These are phyloP conservation scores for Dryas drummondii DNA, from an alignment of 306 rosid species.

Conservation along the genomic window DNA sequence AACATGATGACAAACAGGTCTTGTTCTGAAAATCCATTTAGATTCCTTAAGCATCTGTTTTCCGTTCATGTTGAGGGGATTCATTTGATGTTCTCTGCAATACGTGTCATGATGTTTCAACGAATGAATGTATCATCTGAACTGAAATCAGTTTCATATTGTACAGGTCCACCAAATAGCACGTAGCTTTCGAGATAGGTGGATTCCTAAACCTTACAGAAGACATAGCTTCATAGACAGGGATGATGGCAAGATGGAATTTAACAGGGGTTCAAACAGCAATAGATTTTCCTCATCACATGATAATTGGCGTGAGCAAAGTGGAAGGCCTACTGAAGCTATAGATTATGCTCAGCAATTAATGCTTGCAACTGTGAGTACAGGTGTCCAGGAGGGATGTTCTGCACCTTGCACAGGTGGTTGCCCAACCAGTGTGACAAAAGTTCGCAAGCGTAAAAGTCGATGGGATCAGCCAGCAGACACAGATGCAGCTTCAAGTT, in stretches of 20 bases:
- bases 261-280: slow-evolving; percentile 52
- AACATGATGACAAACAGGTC: slow-evolving; percentile 97
- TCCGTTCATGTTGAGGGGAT: not conserved
- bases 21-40: not conserved
- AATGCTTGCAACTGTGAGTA: slow-evolving; percentile 33
- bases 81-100: not conserved
- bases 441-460: slow-evolving; percentile 84
- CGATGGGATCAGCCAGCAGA: slow-evolving; percentile 98
- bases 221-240: slow-evolving; percentile 58
- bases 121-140: slow-evolving; percentile 14
- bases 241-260: slow-evolving; percentile 63
- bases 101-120: not conserved
- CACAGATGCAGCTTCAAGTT: slow-evolving; percentile 33
- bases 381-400: slow-evolving; percentile 47
- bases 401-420: slow-evolving; percentile 43
- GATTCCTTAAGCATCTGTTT: not conserved
- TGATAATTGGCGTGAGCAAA: slow-evolving; percentile 58
- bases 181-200: slow-evolving; percentile 88
- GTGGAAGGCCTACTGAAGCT: slow-evolving; percentile 60
- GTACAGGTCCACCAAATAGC: slow-evolving; percentile 97
- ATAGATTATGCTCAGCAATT: slow-evolving; percentile 54
- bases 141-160: slow-evolving; percentile 23
- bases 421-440: slow-evolving; percentile 38
- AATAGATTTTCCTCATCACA: slow-evolving; percentile 52
- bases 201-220: slow-evolving; percentile 68